Conservation (phyloP, 352 stramenopile genomes). For the Phytophthora europaea region DNA sequence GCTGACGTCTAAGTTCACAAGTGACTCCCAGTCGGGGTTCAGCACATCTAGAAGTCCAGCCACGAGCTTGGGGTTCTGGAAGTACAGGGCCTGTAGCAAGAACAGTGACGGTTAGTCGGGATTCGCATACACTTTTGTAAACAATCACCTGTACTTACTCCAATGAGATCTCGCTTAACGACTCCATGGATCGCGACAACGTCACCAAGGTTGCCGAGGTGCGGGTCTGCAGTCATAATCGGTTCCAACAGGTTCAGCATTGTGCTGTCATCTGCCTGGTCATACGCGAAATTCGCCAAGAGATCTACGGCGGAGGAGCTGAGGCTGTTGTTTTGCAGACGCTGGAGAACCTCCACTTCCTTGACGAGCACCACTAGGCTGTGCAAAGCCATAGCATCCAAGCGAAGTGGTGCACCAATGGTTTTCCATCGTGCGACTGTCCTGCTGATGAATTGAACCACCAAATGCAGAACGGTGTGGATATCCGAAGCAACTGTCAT, state of each 20-base stretch:
- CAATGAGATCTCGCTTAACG: slow-evolving; percentile 56
- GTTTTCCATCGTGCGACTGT: slow-evolving; percentile 39
- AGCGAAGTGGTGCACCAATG: slow-evolving; percentile 23
- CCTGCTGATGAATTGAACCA: slow-evolving; percentile 44
- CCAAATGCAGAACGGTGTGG: slow-evolving; percentile 28
- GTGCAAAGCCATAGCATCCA: slow-evolving; percentile 55
- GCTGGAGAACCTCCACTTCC: slow-evolving; percentile 51
- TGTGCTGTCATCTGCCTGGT: slow-evolving; percentile 38
- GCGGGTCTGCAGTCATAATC: slow-evolving; percentile 48
- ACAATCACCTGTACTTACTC: slow-evolving; percentile 42
- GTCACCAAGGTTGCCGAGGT: slow-evolving; percentile 41
- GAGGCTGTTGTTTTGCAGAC: slow-evolving; percentile 12
- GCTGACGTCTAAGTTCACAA: slow-evolving; percentile 47
- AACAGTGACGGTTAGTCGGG: slow-evolving; percentile 10
- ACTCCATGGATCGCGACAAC: slow-evolving; percentile 38
- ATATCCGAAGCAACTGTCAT: slow-evolving; percentile 34
- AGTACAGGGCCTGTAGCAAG: slow-evolving; percentile 61
- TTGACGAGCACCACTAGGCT: slow-evolving; percentile 59
- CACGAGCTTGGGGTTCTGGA: slow-evolving; percentile 61
- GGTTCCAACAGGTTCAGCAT: slow-evolving; percentile 58
- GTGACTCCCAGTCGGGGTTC: slow-evolving; percentile 66
- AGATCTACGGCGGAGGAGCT: slow-evolving; percentile 5
- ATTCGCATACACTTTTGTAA: neutral
- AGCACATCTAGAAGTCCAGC: slow-evolving; percentile 57
- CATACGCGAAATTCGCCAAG: slow-evolving; percentile 38